Base-by-base conservation (phyloP, 495 filamentous ascomycete genomes). In the Neurospora sublineolata region DNA sequence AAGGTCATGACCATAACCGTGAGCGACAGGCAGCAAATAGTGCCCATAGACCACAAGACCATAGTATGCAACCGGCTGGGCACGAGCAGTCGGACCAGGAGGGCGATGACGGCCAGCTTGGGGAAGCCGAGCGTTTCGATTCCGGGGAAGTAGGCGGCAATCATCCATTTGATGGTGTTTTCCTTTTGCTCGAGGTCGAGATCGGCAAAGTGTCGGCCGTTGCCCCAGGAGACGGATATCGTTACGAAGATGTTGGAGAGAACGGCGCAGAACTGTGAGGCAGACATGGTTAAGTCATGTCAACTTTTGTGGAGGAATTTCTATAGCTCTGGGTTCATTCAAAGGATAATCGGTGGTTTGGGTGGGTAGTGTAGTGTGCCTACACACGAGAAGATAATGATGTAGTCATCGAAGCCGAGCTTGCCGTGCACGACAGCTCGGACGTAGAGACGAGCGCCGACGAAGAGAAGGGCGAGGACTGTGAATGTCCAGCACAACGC, bases 51-150 rank as follows among this genome's bases (percentile, higher is more conserved):
- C 82, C 82, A 85, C 27, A 86, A 71, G 8, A 80, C 73, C 14
- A 77, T 73, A 8, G 71, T 40, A 14, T 84, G 77, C 36, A 27
- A 39, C 36, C 68, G 73, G 39, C 70, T 75, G 6, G 80, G 79
- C 18, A 75, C 80, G 36, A 86, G 74, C 16, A 86, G 75, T 4
- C 78, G 72, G 18, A 77, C 73, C 37, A 86, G 74, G 33, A 84
- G 82, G 33, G 79, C 39, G 30, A 83, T 78, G 69, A 83, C 83
- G 60, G 83, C 81, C 10, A 84, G 75, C 71, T 85, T 86, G 14
- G 84, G 83, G 1, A 85, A 39, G 3, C 73, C 72, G 60, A 85
- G 83, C 1, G 81, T 81, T 37, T 83, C 40, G 36, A 86, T 77
- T 9, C 80, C 84, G 3, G 83, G 76, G 0, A 76, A 20, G 69